Evolutionary conservation across 805 yeast species (phyloP).

Genomic region (Candida silvicultrix): DNA sequence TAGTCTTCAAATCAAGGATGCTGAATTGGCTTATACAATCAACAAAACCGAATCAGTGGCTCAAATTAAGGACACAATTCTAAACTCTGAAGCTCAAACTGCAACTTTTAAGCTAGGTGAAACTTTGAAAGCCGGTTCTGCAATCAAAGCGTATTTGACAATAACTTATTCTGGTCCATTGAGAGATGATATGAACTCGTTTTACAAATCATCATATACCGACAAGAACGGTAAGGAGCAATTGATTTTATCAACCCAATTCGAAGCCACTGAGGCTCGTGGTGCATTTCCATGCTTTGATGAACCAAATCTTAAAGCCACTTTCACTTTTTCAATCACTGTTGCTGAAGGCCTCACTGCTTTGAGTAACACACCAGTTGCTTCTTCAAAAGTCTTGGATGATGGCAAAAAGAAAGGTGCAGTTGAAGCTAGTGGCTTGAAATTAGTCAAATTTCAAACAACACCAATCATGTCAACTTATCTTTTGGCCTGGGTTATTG

Average conservation of each 20-base stretch:
- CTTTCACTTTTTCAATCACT: constrained; percentile 57
- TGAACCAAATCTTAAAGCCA: constrained; percentile 76
- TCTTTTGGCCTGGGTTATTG: constrained; percentile 74
- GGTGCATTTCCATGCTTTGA: constrained; percentile 82
- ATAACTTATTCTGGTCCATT: constrained; percentile 52
- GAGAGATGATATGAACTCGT: constrained; percentile 74
- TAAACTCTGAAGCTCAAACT: constrained; percentile 51
- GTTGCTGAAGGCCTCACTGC: constrained; percentile 50
- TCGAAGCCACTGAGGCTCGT: constrained; percentile 82
- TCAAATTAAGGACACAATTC: constrained; percentile 26
- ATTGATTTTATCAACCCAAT: constrained; percentile 75
- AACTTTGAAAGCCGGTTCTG: constrained; percentile 30
- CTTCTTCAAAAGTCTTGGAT: constrained; percentile 38
- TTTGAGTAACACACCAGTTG: constrained; percentile 61
- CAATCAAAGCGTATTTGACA: constrained; percentile 33
- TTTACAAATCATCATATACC: constrained; percentile 65
- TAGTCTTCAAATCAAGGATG: constrained; percentile 52
- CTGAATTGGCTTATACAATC: constrained; percentile 29
- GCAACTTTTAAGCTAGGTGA: constrained; percentile 50
- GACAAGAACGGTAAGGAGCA: constrained; percentile 53
- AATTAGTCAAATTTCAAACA: constrained; percentile 43
- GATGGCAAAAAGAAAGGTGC: constrained; percentile 46
- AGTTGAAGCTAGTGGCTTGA: constrained; percentile 19
- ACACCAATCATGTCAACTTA: constrained; percentile 83
- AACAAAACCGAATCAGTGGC: constrained; percentile 25